Base-by-base conservation (phyloP, 83 land plant genomes). In the Picea abies region DNA sequence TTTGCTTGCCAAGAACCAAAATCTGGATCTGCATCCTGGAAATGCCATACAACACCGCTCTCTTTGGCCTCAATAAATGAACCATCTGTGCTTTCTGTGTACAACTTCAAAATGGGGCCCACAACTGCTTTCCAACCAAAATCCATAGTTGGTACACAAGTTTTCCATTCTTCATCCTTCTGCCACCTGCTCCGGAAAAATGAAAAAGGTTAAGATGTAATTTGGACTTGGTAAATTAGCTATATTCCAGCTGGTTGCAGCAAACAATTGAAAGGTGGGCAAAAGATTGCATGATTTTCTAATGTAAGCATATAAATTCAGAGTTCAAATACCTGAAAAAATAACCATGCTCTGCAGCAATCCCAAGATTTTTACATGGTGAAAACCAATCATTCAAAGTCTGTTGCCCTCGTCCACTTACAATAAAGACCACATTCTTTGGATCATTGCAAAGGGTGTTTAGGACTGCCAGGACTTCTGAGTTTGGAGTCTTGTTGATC, bases 301-400 rank as follows among this genome's bases (percentile, higher is more conserved):
- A 44, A 6, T 4, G 22, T 15, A 70, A 41, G 26, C 12, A 49
- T 25, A 23, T 16, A 32, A 49, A 81, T 32, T 49, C 44, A 25
- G 52, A 44, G 19, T 49, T 76, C 7, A 49, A 2, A 47, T 86
- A 86, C 87, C 87, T 83, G 82, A 63, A 78, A 66, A 83, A 86
- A 79, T 78, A 86, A 25, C 87, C 87, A 78, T 86, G 87, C 78
- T 86, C 87, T 23, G 87, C 87, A 78, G 87, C 86, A 23, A 84
- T 77, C 19, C 87, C 87, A 22, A 86, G 87, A 5, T 77, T 78
- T 60, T 63, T 86, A 71, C 86, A 83, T 0, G 87, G 76, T 23
- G 76, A 77, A 58, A 86, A 84, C 87, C 87, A 86, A 16, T 84
- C 80, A 78, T 52, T 84, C 39, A 86, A 60, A 17, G 61, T 22